Evolutionary conservation across 2,329 filamentous ascomycete species (phyloP), one percentile per base, ranked within the genome.

Genomic region (Cladophialophora yegresii): DNA sequence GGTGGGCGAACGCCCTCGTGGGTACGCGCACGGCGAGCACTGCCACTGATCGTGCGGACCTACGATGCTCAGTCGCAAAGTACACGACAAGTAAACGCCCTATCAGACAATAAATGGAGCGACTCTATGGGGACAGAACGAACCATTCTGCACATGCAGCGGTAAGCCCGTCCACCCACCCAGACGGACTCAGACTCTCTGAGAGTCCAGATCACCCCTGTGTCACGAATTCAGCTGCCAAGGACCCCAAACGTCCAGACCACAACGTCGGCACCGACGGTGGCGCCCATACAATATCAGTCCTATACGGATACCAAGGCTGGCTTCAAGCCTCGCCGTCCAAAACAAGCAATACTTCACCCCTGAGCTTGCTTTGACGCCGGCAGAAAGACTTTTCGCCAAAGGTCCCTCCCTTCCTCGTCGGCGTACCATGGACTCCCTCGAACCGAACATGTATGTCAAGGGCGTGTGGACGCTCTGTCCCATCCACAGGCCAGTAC

Each of bases 351-450:
- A 50, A 50, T 22, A 50, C n/a, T 26, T 50, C 47, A 28, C 47
- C 47, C 47, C 47, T 50, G 47, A 28, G 20, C 47, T 50, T 50
- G 22, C 8, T 50, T 50, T 50, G 45, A 50, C 22, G 36, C 16
- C 36, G n/a, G 32, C 2, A 33, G 32, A 33, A 33, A 8, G 8
- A 16, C 1, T 12, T 47, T 22, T 47, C 16, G 13, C 43, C 43
- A 47, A 47, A 47, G 20, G 43, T n/a, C 43, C 16, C 20, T n/a
- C n/a, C 40, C 10, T 47, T 12, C 43, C 13, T n/a, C 5, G 20
- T n/a, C 6, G 43, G 6, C 13, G 6, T 33, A 2, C 7, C 2
- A 47, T 7, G 45, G n/a, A 2, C 45, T 23, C 12, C 9, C 45
- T 49, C 4, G 47, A n/a, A n/a, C n/a, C 12, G 12, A 22, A 5